Percentiles rank a stretch among this genome's conserved stretches.
phyloP scores from a whole-genome alignment of 2,329 filamentous ascomycete genomes.

The Botrytis fragariae region DNA sequence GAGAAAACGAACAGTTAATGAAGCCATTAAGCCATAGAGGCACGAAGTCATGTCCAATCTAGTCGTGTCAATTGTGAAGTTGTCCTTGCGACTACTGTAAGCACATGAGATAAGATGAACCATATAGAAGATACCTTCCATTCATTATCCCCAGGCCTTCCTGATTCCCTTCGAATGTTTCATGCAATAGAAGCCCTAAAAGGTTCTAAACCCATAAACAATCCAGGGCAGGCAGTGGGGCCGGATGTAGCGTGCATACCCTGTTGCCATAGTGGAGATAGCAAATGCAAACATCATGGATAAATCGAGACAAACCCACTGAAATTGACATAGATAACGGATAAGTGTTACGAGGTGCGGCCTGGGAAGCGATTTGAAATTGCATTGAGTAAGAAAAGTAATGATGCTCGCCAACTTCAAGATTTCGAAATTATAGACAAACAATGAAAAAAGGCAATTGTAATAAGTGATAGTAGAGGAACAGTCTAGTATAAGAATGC shows the following conservation, averaged over 20 bases:
- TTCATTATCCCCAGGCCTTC: not conserved
- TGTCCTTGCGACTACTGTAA: not conserved
- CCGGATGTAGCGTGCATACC: not conserved
- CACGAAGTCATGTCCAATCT: not conserved
- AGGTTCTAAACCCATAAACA: constrained; percentile 8
- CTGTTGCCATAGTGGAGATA: not conserved
- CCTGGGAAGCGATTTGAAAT: not conserved
- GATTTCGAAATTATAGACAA: not conserved
- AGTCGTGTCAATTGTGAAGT: not conserved
- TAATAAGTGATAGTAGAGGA: not conserved
- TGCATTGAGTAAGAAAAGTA: constrained; percentile 1
- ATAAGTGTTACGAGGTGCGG: not conserved
- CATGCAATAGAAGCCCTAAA: constrained; percentile 1
- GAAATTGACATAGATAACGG: constrained; percentile 1
- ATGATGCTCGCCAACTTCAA: not conserved
- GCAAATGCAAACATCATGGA: not conserved
- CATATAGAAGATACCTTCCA: not conserved
- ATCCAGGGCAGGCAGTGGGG: not conserved
- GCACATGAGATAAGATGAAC: not conserved
- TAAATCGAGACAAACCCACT: not conserved
- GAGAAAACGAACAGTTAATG: no score
- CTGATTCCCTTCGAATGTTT: not conserved
- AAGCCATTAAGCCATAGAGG: not conserved
- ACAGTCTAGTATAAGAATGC: not conserved
- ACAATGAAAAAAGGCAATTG: not conserved